A percentile compares a stretch with the other conserved stretches of the same genome.
phyloP scores from a whole-genome alignment of 1,284 basidiomycete genomes.

The Trichosporon inkin region DNA sequence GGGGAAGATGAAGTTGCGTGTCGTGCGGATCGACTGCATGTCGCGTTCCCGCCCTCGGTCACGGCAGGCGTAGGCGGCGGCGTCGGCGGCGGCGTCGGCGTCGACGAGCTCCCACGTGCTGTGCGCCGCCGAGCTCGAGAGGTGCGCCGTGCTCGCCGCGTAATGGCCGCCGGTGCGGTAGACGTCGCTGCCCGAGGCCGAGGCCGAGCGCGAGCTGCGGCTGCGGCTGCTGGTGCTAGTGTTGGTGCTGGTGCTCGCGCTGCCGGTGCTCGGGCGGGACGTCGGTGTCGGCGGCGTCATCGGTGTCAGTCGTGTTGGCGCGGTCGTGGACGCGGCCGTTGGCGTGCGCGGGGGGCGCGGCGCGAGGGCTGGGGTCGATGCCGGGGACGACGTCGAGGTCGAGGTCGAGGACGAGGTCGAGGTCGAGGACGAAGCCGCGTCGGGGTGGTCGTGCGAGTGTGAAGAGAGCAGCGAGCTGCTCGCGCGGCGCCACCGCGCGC shows the following conservation, averaged over 20 bases:
- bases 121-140: not conserved
- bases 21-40: constrained; percentile 1
- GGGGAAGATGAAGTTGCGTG: constrained; percentile 3
- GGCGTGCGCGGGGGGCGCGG: not conserved
- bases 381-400: not conserved
- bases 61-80: too few relatives aligned
- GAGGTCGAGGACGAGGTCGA: too few relatives aligned
- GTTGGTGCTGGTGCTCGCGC: not conserved
- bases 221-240: not conserved
- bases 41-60: too few relatives aligned
- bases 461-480: too few relatives aligned
- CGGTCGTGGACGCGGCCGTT: too few relatives aligned
- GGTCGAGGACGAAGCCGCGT: too few relatives aligned
- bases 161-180: not conserved
- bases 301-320: not conserved
- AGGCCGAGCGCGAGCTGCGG: too few relatives aligned
- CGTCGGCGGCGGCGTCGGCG: not conserved
- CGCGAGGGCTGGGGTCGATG: not conserved
- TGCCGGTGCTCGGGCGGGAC: too few relatives aligned
- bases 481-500: too few relatives aligned
- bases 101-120: constrained; percentile 1
- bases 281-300: not conserved
- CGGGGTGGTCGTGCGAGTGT: too few relatives aligned
- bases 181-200: too few relatives aligned
- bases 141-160: not conserved